Conservation (phyloP, 139 green algal species). For the Auxenochlorella pyrenoidosa region DNA sequence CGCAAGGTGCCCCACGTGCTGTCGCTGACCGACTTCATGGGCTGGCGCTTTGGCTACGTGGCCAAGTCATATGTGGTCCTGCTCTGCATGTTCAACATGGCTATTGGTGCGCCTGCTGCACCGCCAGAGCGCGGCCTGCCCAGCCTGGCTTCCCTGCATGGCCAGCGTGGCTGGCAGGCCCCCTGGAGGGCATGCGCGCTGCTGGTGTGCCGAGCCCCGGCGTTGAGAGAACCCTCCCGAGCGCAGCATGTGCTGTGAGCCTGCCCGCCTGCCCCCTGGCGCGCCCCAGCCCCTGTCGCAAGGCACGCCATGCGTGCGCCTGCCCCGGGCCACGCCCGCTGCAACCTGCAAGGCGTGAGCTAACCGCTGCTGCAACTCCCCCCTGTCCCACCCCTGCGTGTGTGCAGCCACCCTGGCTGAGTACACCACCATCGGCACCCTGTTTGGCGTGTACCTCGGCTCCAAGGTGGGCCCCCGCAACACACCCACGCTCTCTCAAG, state of each 20-base stretch:
- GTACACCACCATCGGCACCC: constrained; percentile 73
- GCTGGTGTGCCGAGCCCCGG: too few relatives aligned
- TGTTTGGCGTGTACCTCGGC: constrained; percentile 74
- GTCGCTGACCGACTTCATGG: constrained; percentile 77
- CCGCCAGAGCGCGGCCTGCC: too few relatives aligned
- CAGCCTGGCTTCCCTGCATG: neutral
- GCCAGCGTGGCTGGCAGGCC: constrained; percentile 11
- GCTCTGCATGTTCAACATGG: constrained; percentile 81
- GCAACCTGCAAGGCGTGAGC: too few relatives aligned
- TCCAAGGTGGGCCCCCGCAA: constrained; percentile 43
- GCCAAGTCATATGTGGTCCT: constrained; percentile 60
- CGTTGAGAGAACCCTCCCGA: too few relatives aligned
- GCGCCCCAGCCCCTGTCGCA: too few relatives aligned
- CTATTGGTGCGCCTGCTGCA: constrained; percentile 45
- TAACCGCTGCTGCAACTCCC: too few relatives aligned
- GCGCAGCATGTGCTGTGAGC: too few relatives aligned
- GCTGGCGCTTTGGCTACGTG: constrained; percentile 68
- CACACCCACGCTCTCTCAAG: too few relatives aligned
- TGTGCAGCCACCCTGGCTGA: constrained; percentile 59
- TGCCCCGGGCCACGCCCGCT: too few relatives aligned
- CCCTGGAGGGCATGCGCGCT: too few relatives aligned
- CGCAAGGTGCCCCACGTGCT: constrained; percentile 63
- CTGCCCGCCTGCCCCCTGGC: too few relatives aligned
- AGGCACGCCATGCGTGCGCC: too few relatives aligned
- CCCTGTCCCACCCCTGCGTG: neutral